Evolutionary conservation across 352 stramenopile species (phyloP), one percentile per base, ranked within the genome.

Genomic region (Phytopythium aichiense): DNA sequence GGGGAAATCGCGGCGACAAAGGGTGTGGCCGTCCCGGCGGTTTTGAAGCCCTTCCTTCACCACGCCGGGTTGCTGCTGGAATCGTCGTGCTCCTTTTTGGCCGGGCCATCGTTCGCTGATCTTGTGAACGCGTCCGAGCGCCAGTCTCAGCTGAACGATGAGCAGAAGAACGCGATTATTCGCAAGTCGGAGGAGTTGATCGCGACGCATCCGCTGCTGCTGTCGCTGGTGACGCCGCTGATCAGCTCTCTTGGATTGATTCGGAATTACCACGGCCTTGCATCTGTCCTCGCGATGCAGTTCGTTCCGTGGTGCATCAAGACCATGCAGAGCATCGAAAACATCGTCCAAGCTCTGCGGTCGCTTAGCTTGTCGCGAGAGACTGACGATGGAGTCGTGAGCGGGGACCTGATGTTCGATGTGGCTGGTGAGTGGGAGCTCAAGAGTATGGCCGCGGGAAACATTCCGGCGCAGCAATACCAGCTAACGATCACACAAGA

Each of bases 391-490:
- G 33, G 62, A 57, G 45, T 78, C 61, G 64, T 64, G 25, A 61
- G 58, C 16, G 67, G 70, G 25, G 69, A 81, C 20, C 66, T 91
- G 46, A 65, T 77, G 9, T 58, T 94, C n/a, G 78, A 82, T 28
- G 77, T 95, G 31, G 83, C 69, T 57, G 87, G 87, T 37, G 86
- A 94, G 55, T 95, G 87, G 87, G 87, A 95, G 66, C 66, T 95
- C 30, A 95, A 92, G 51, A 94, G 85, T 58, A 89, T 94, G 79
- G 87, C 87, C 31, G 77, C 87, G 35, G 87, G 85, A 5, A 95
- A 87, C 31, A 95, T 95, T 49, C 87, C 87, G 35, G 87, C 87
- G 22, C 87, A 95, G 52, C 85, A 95, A 54, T 95, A 95, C 62
- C 84, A 92, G 52, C 66, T 95, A 16, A 84, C 76, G 9, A 63